Evolutionary conservation across 768 basidiomycete species (phyloP), one percentile per base, ranked within the genome.

Genomic region (Dacryopinax primogenitus): DNA sequence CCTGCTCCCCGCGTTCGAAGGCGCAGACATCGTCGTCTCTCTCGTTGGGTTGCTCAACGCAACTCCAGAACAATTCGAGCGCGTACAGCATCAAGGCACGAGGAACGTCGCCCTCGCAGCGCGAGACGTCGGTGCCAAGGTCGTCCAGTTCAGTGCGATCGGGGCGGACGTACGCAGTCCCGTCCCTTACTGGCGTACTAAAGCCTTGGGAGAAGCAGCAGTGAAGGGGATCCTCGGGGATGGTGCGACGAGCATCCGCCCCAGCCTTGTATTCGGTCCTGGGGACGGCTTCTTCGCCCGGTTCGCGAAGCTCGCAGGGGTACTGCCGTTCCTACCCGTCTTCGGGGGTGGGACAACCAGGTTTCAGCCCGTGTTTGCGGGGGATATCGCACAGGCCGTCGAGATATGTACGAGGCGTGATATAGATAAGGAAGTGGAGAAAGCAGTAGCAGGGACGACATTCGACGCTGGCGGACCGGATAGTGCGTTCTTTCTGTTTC

Each of bases 301-400:
- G 44, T 87, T 90, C 69, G 83, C 84, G 33, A 78, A 75, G 30
- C 73, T 90, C 32, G 81, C 85, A 0, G 77, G 76, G 62, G 77
- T 81, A 66, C 73, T 89, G 34, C 87, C 87, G 1, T 84, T 87
- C 71, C 73, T 89, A 30, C 88, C 87, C n/a, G 85, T 90, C 3
- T 89, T 88, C 70, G 85, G 82, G 9, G 84, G 84, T n/a, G 88
- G 88, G 1, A 73, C 68, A 11, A 76, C 85, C 4, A 78, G 75
- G 28, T 89, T 89, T 70, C 87, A 89, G 69, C 87, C 88, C 13
- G 83, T 88, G 12, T 88, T 83, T 70, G 86, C 83, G 0, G 84
- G 81, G 0, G 87, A 91, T 71, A 69, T 91, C 33, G 86, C 84
- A 11, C 75, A 77, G 28, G 78, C 81, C 3, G 80, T 89, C 2